Evolutionary conservation across 148 eudicot genomes (phyloP).

Genomic region (Persicaria maculosa): DNA sequence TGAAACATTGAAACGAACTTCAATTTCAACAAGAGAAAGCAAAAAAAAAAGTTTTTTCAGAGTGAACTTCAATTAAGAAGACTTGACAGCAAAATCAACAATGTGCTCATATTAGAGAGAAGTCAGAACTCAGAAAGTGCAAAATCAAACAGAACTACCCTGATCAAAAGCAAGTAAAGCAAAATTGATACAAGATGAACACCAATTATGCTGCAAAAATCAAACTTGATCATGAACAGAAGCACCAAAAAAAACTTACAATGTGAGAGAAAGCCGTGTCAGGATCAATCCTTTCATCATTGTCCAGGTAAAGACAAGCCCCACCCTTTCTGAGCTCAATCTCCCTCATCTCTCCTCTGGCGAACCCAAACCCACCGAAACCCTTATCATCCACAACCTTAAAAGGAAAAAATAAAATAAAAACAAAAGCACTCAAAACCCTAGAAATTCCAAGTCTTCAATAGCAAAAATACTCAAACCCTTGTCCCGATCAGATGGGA

Average conservation of each 20-base stretch:
- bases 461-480: not conserved
- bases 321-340: slow-evolving; percentile 38
- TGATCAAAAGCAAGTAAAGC: not conserved
- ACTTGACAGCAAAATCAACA: not conserved
- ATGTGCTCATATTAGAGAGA: not conserved
- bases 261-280: not conserved
- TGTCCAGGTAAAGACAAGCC: slow-evolving; percentile 18
- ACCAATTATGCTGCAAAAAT: not conserved
- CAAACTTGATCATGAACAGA: not conserved
- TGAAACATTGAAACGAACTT: not conserved
- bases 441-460: not conserved
- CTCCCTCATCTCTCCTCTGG: slow-evolving; percentile 29
- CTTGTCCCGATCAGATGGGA: slow-evolving; percentile 16
- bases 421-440: not conserved
- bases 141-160: not conserved
- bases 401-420: not conserved
- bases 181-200: not conserved
- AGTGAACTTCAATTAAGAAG: not conserved
- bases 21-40: not conserved
- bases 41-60: not conserved
- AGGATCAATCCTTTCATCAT: not conserved
- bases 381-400: slow-evolving; percentile 20
- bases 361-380: slow-evolving; percentile 20
- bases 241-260: not conserved
- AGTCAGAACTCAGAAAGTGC: not conserved